These are phyloP conservation scores for Canna indica DNA, from an alignment of 176 grass and related monocot species.

Conservation along the genomic window DNA sequence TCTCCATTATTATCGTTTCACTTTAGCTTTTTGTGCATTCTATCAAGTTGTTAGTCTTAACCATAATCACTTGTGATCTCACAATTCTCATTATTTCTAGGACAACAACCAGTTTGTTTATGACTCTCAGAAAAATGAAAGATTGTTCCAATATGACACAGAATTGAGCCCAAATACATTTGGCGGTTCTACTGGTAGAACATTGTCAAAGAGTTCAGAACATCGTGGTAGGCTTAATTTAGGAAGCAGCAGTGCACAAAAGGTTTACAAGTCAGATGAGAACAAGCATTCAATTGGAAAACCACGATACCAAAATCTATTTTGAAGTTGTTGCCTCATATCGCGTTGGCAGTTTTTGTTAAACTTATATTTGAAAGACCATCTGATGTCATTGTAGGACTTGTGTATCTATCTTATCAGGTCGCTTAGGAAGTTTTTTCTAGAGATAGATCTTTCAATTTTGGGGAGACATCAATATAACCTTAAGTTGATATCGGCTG, in stretches of 20 bases:
- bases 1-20: no score
- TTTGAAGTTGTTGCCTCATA: slow-evolving; percentile 22
- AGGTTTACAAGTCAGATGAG: slow-evolving; percentile 39
- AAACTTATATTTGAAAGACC: no score
- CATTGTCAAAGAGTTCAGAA: slow-evolving; percentile 63
- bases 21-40: no score
- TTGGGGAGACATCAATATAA: no score
- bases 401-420: no score
- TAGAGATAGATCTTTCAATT: no score
- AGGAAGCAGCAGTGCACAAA: slow-evolving; percentile 27
- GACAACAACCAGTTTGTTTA: slow-evolving; percentile 28
- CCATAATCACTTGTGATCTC: no score
- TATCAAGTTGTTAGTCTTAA: no score
- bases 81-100: slow-evolving; percentile 23
- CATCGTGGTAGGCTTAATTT: slow-evolving; percentile 31
- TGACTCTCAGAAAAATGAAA: neutral
- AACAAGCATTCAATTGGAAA: slow-evolving; percentile 32
- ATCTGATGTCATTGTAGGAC: neutral
- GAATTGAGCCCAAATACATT: slow-evolving; percentile 18
- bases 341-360: neutral
- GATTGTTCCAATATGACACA: neutral
- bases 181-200: slow-evolving; percentile 24
- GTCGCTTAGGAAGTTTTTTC: no score
- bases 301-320: slow-evolving; percentile 33
- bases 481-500: no score